Evolutionary conservation across 2,329 filamentous ascomycete species (phyloP), one percentile per base, ranked within the genome.

Genomic region (Verticillium nonalfalfae): DNA sequence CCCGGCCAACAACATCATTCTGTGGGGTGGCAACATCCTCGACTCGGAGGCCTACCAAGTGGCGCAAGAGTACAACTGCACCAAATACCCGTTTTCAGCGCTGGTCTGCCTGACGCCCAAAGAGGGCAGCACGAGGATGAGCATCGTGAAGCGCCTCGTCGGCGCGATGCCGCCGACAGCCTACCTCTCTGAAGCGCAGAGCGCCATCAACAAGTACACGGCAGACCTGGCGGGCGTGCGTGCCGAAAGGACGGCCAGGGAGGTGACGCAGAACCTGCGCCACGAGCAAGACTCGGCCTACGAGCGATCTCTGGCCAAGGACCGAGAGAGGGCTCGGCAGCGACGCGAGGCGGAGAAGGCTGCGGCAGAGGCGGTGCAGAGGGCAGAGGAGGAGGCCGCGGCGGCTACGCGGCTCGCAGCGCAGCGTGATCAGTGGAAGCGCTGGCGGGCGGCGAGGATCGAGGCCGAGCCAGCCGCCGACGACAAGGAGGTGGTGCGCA

Each of bases 31-130:
- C 56, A 97, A 93, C 67, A 90, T 98, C 0, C 86, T 93, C 65
- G 95, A 99, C 72, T 90, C 92, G 3, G 95, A 99, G 76, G 91
- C 94, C 5, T 98, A 96, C 74, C 93, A 97, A 73, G 92, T 97
- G 50, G 87, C 93, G n/a, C 84, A 85, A 13, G 92, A 93, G 56
- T 86, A 98, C 65, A 88, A 88, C 67, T 95, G 91, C 74, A 96
- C 91, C 62, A 96, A 96, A 72, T 97, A 95, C 69, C 95, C 95
- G 10, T 98, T 96, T 72, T 88, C 90, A 0, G 91, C 89, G 14
- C 76, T 97, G 3, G 88, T 97, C 34, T 93, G 92, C 61, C 89
- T 97, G 66, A 97, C 93, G 0, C 93, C 93, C 0, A 89, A 89
- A 66, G 87, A 94, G 63, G 90, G 90, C 1, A 88, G 88, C 65